These are phyloP conservation scores for Rhodamnia rubescens DNA, from an alignment of 345 rosid genomes.

Conservation along the genomic window DNA sequence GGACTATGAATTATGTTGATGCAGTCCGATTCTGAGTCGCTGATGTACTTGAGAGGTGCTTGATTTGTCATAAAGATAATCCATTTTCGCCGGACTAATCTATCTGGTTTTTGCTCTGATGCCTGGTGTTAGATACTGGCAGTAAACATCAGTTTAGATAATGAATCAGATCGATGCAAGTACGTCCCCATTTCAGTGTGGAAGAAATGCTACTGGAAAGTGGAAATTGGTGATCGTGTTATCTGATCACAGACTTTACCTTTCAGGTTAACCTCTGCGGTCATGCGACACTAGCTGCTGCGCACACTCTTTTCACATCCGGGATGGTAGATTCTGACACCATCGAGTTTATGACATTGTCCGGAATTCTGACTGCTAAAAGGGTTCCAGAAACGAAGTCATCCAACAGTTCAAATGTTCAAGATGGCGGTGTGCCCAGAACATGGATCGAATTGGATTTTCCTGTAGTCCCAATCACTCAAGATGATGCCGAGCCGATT, in stretches of 20 bases:
- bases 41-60: neutral
- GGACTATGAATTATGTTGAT: neutral
- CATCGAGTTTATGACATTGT: conserved; percentile 58
- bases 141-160: neutral
- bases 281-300: conserved; percentile 82
- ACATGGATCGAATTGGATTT: conserved; percentile 43
- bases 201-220: neutral
- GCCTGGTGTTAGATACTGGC: neutral
- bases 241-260: neutral
- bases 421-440: conserved; percentile 20
- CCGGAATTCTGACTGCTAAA: conserved; percentile 60
- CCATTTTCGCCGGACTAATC: neutral
- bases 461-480: conserved; percentile 25
- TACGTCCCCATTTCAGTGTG: neutral
- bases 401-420: conserved; percentile 1
- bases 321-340: conserved; percentile 34
- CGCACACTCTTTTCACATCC: conserved; percentile 48
- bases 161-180: neutral
- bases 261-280: conserved; percentile 69
- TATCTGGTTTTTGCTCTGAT: neutral
- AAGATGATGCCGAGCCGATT: conserved; percentile 17
- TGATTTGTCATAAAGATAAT: neutral
- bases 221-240: neutral
- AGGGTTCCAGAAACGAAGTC: conserved; percentile 17
- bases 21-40: neutral